These are phyloP conservation scores for Metschnikowia lochheadii DNA, from an alignment of 805 yeast species.

Conservation along the genomic window DNA sequence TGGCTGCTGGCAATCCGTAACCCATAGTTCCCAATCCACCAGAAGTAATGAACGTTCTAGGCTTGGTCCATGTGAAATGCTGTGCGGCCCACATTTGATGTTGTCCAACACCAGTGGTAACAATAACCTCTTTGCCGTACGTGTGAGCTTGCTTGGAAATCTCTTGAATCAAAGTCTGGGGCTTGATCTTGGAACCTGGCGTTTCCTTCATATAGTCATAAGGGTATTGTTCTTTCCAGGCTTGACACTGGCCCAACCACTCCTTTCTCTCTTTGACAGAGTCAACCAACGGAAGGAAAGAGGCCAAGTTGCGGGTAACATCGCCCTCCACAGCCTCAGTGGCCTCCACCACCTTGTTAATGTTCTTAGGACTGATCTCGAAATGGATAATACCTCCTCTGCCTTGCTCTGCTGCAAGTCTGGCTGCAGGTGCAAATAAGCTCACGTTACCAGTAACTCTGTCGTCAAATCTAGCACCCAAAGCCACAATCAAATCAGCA, in stretches of 20 bases:
- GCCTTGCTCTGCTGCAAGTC: constrained; percentile 77
- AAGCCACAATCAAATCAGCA: constrained; percentile 88
- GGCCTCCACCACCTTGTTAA: constrained; percentile 94
- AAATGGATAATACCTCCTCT: constrained; percentile 97
- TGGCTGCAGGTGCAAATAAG: constrained; percentile 92
- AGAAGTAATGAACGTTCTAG: constrained; percentile 93
- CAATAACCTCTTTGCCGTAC: constrained; percentile 69
- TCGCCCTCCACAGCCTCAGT: constrained; percentile 97
- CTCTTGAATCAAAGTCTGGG: constrained; percentile 85
- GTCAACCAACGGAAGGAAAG: constrained; percentile 67
- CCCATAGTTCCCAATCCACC: constrained; percentile 99
- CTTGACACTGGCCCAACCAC: constrained; percentile 72
- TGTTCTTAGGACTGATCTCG: constrained; percentile 94
- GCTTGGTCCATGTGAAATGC: constrained; percentile 89
- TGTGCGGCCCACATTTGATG: constrained; percentile 99
- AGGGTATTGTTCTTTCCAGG: constrained; percentile 86
- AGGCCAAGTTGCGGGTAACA: constrained; percentile 70
- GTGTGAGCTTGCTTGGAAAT: constrained; percentile 66
- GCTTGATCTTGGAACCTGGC: constrained; percentile 77
- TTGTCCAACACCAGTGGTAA: constrained; percentile 98
- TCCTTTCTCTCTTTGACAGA: constrained; percentile 63
- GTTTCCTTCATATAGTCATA: constrained; percentile 78
- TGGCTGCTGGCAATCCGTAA: constrained; percentile 94
- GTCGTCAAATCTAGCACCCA: constrained; percentile 98
- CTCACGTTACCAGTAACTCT: constrained; percentile 88